Evolutionary conservation across 208 protist species (phyloP).

Genomic region (Phytomonas sp.): DNA sequence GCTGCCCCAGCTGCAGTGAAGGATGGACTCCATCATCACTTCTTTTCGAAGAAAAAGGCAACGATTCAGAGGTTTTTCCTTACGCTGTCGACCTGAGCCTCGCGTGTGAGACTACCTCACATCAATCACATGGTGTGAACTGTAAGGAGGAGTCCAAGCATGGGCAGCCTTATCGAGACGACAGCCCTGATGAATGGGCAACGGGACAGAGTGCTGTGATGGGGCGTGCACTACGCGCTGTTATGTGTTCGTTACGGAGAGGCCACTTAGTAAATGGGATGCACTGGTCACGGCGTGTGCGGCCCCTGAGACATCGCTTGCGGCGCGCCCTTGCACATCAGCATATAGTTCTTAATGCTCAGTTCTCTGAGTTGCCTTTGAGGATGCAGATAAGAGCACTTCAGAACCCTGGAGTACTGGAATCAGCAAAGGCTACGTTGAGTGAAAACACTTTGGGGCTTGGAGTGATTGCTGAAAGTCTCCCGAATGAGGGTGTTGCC

Average conservation of each 20-base stretch:
- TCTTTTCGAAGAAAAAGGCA: background rate
- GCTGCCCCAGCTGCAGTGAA: background rate
- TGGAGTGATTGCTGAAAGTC: background rate
- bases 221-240: background rate
- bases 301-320: slow-evolving; percentile 2
- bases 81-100: background rate
- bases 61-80: background rate
- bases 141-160: background rate
- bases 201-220: background rate
- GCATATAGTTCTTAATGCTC: slow-evolving; percentile 17
- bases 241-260: background rate
- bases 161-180: background rate
- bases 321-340: slow-evolving; percentile 9
- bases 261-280: background rate
- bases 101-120: background rate
- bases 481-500: background rate
- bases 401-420: slow-evolving; percentile 11
- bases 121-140: background rate
- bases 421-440: background rate
- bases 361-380: slow-evolving; percentile 13
- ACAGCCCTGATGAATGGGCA: background rate
- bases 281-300: background rate
- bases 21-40: background rate
- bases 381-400: slow-evolving; percentile 23
- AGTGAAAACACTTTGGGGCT: background rate